These are phyloP conservation scores for Xylariaceae sp. DNA, from an alignment of 2,329 filamentous ascomycete species.

Conservation along the genomic window DNA sequence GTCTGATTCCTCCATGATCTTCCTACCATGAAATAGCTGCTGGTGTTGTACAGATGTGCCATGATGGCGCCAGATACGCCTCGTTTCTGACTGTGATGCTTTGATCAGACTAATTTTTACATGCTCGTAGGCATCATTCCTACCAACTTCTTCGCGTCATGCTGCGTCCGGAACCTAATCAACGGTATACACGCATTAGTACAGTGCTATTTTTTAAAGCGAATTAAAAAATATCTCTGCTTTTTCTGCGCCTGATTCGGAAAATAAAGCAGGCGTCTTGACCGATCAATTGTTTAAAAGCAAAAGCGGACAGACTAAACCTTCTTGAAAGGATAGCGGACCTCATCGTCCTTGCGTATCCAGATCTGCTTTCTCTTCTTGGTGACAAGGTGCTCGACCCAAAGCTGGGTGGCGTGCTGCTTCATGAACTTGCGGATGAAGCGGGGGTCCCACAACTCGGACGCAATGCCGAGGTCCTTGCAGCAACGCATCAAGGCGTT, in stretches of 20 bases:
- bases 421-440: slow-evolving; percentile 82
- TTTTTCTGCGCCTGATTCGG: not conserved
- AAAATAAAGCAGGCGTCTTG: not conserved
- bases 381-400: slow-evolving; percentile 79
- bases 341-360: slow-evolving; percentile 74
- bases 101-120: slow-evolving; percentile 9
- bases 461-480: slow-evolving; percentile 92
- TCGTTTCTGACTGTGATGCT: slow-evolving; percentile 10
- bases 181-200: slow-evolving; percentile 4
- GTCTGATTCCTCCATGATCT: slow-evolving; percentile 9
- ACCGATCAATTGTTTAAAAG: not conserved
- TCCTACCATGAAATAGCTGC: not conserved
- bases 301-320: not conserved
- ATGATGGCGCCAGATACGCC: slow-evolving; percentile 5
- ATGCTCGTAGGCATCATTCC: slow-evolving; percentile 6
- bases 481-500: slow-evolving; percentile 98
- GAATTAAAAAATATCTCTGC: no score
- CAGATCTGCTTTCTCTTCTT: slow-evolving; percentile 90
- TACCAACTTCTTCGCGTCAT: slow-evolving; percentile 1
- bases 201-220: slow-evolving; percentile 2
- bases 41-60: slow-evolving; percentile 10
- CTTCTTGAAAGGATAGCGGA: slow-evolving; percentile 57
- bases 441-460: slow-evolving; percentile 92
- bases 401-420: slow-evolving; percentile 68
- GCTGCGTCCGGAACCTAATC: not conserved